A percentile compares a stretch with the other conserved stretches of the same genome.
phyloP scores from a whole-genome alignment of 805 yeast genomes.

The Candida ipomoeae region DNA sequence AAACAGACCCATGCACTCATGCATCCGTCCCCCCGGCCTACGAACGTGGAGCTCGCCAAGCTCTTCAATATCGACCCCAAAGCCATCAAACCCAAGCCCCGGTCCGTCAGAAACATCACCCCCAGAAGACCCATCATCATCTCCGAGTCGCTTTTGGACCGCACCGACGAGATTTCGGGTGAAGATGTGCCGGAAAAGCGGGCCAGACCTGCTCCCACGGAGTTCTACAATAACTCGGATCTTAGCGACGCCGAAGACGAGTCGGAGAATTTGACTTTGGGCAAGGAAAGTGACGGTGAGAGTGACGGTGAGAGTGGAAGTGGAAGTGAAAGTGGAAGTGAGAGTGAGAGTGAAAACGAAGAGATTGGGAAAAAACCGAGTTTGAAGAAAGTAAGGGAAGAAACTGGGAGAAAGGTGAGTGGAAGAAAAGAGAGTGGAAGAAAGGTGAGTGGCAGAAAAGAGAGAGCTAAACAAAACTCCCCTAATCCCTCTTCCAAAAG shows the following conservation, averaged over 20 bases:
- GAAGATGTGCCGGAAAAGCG: constrained; percentile 1
- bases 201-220: neutral
- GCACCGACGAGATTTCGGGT: neutral
- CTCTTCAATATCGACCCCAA: constrained; percentile 13
- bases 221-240: constrained; percentile 2
- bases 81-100: constrained; percentile 14
- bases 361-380: too few relatives aligned
- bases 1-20: constrained; percentile 8
- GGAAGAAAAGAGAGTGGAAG: too few relatives aligned
- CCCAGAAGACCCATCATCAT: constrained; percentile 17
- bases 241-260: constrained; percentile 3
- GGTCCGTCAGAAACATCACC: constrained; percentile 10
- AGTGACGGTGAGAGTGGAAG: too few relatives aligned
- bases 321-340: too few relatives aligned
- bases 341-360: too few relatives aligned
- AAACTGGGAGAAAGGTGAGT: too few relatives aligned
- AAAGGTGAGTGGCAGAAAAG: too few relatives aligned
- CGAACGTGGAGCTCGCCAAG: constrained; percentile 15
- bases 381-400: too few relatives aligned
- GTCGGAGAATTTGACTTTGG: neutral
- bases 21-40: neutral
- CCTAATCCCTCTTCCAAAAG: too few relatives aligned
- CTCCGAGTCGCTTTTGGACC: constrained; percentile 4
- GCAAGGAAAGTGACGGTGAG: neutral
- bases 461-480: too few relatives aligned